These are phyloP conservation scores for Aaosphaeria arxii DNA, from an alignment of 2,329 filamentous ascomycete species.

Conservation along the genomic window DNA sequence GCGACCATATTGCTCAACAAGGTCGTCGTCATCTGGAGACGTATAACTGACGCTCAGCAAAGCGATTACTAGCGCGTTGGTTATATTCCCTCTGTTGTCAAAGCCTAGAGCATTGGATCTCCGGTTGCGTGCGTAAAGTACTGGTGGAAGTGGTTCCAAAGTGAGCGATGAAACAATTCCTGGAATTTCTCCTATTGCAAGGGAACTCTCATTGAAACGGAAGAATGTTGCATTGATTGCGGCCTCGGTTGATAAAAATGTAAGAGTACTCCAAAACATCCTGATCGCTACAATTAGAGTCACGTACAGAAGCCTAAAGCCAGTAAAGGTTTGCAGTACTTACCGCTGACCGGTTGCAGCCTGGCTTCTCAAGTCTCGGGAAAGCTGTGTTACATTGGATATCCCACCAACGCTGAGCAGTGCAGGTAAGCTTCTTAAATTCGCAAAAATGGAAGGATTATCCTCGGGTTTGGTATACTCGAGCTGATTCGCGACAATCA, in stretches of 20 bases:
- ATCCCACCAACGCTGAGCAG: constrained; percentile 1
- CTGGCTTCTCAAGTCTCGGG: not conserved
- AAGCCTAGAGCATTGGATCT: constrained; percentile 1
- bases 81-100: constrained; percentile 1
- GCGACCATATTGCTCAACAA: not conserved
- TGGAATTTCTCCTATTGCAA: not conserved
- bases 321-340: not conserved
- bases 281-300: not conserved
- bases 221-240: not conserved
- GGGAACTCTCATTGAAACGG: not conserved
- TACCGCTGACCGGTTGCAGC: not conserved
- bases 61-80: constrained; percentile 1
- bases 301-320: not conserved
- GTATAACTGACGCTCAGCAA: constrained; percentile 2
- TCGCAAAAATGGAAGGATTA: constrained; percentile 8
- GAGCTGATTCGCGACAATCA: constrained; percentile 1
- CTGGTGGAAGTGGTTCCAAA: constrained; percentile 3
- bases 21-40: not conserved
- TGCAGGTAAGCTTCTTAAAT: constrained; percentile 1
- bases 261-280: not conserved
- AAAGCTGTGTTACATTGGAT: not conserved
- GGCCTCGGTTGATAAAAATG: constrained; percentile 1
- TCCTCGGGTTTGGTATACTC: constrained; percentile 3
- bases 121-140: constrained; percentile 1
- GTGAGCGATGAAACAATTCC: constrained; percentile 1